phyloP scores from a whole-genome alignment of 495 filamentous ascomycete species.

The Penicillium egyptiacum region DNA sequence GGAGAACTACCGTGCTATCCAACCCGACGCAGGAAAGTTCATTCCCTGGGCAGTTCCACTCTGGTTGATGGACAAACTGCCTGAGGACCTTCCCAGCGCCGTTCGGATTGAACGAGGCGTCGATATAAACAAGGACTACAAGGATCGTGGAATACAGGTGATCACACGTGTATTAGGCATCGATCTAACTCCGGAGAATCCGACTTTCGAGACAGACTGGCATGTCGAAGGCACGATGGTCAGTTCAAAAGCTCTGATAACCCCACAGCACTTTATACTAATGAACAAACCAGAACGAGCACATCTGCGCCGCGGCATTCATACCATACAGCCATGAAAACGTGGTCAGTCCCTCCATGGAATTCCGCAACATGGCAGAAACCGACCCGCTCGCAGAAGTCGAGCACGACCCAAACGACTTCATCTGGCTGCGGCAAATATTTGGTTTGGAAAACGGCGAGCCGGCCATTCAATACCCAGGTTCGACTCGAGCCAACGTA shows the following conservation, averaged over 20 bases:
- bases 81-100: slow-evolving; percentile 22
- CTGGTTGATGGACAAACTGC: slow-evolving; percentile 28
- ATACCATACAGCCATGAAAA: slow-evolving; percentile 29
- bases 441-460: slow-evolving; percentile 36
- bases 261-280: not conserved
- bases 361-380: slow-evolving; percentile 35
- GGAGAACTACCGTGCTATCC: slow-evolving; percentile 25
- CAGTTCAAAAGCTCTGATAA: not conserved
- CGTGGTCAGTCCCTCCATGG: slow-evolving; percentile 19
- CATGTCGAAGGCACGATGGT: slow-evolving; percentile 44
- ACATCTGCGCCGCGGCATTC: slow-evolving; percentile 39
- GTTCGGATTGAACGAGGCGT: slow-evolving; percentile 30
- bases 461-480: slow-evolving; percentile 34
- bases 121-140: slow-evolving; percentile 40
- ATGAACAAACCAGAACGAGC: slow-evolving; percentile 35
- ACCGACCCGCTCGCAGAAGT: slow-evolving; percentile 30
- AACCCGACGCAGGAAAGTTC: slow-evolving; percentile 35
- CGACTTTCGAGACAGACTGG: slow-evolving; percentile 36
- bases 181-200: slow-evolving; percentile 35
- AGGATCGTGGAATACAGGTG: slow-evolving; percentile 39
- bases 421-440: slow-evolving; percentile 34
- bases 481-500: slow-evolving; percentile 20
- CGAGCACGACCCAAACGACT: slow-evolving; percentile 27
- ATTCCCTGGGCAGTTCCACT: slow-evolving; percentile 35
- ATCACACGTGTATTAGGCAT: slow-evolving; percentile 39